phyloP scores from a whole-genome alignment of 2,329 filamentous ascomycete genomes.

The Clarireedia hainanense region DNA sequence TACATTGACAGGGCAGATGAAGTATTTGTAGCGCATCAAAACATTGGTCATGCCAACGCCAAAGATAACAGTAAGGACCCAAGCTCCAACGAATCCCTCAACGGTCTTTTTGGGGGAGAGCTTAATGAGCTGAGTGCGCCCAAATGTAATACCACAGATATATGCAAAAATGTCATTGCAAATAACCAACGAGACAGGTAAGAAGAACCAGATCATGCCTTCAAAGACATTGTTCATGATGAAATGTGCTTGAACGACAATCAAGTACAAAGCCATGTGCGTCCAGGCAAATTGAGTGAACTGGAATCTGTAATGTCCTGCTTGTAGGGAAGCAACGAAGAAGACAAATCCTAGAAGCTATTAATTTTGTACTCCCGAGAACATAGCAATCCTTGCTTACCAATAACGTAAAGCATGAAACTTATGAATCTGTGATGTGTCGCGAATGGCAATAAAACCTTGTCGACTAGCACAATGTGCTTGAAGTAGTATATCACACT shows the following conservation, averaged over 20 bases:
- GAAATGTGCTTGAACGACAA: slow-evolving; percentile 96
- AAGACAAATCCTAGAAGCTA: slow-evolving; percentile 75
- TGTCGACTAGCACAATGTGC: slow-evolving; percentile 93
- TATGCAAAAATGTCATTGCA: slow-evolving; percentile 99
- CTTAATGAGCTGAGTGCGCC: slow-evolving; percentile 93
- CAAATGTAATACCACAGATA: slow-evolving; percentile 94
- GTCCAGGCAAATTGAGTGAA: slow-evolving; percentile 99
- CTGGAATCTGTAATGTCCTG: slow-evolving; percentile 95
- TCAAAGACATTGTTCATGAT: slow-evolving; percentile 99
- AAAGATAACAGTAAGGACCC: slow-evolving; percentile 89
- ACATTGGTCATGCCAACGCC: slow-evolving; percentile 75
- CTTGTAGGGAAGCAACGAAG: slow-evolving; percentile 90
- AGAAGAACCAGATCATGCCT: slow-evolving; percentile 99
- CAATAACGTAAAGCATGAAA: slow-evolving; percentile 96
- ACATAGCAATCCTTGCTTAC: slow-evolving; percentile 41
- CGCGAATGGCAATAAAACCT: slow-evolving; percentile 82
- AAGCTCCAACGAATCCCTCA: slow-evolving; percentile 92
- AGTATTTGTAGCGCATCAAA: slow-evolving; percentile 88
- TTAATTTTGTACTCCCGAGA: slow-evolving; percentile 22
- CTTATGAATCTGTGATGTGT: slow-evolving; percentile 98
- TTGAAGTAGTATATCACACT: slow-evolving; percentile 99
- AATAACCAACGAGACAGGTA: slow-evolving; percentile 89
- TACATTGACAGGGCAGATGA: slow-evolving; percentile 92
- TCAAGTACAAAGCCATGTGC: slow-evolving; percentile 96
- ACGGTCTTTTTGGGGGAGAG: slow-evolving; percentile 98